Conservation (phyloP, 2,329 filamentous ascomycete genomes). For the Neophaeococcomyces mojaviensis region DNA sequence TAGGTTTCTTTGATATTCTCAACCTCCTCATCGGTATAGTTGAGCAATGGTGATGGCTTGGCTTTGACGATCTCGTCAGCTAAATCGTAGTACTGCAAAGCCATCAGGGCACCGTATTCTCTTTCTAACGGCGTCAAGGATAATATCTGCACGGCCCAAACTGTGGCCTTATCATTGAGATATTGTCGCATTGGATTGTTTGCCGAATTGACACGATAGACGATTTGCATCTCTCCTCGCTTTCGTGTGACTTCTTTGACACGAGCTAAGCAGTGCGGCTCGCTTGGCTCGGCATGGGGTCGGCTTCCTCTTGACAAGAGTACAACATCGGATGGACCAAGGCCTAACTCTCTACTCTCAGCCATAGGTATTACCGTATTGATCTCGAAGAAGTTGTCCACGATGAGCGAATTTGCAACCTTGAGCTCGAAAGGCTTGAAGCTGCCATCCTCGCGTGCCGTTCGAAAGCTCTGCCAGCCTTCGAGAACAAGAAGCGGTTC, state of each 20-base stretch:
- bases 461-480: constrained; percentile 91
- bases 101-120: constrained; percentile 86
- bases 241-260: constrained; percentile 75
- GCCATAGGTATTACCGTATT: constrained; percentile 69
- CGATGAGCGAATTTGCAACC: constrained; percentile 76
- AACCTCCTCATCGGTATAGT: constrained; percentile 68
- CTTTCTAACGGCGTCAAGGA: constrained; percentile 92
- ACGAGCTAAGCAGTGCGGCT: constrained; percentile 77
- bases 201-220: constrained; percentile 68
- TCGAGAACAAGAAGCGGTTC: constrained; percentile 84
- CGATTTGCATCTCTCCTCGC: constrained; percentile 72
- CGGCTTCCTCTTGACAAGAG: constrained; percentile 68
- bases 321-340: constrained; percentile 82
- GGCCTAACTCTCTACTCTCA: constrained; percentile 62
- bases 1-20: constrained; percentile 66
- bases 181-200: constrained; percentile 54
- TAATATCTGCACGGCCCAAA: constrained; percentile 75
- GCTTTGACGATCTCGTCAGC: constrained; percentile 86
- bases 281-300: constrained; percentile 58
- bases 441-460: constrained; percentile 76
- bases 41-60: constrained; percentile 79
- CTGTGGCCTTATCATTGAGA: constrained; percentile 60
- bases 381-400: constrained; percentile 89
- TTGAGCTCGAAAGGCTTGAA: constrained; percentile 80
- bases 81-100: constrained; percentile 89